Conservation (phyloP, 2,329 filamentous ascomycete species). For the Colletotrichum phormii region DNA sequence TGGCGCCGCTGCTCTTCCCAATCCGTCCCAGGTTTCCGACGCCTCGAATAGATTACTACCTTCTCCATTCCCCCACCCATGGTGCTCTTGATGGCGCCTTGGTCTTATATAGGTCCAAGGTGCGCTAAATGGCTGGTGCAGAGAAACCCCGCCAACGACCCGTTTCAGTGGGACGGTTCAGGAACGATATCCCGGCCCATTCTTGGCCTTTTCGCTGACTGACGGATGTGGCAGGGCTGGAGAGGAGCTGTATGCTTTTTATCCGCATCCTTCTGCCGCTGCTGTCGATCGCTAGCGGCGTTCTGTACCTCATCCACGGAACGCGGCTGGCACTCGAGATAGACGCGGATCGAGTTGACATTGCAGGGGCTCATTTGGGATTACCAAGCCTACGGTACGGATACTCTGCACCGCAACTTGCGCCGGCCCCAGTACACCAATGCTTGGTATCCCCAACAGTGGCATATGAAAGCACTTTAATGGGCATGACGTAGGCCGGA, state of each 20-base stretch:
- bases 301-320: not conserved
- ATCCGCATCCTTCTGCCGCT: not conserved
- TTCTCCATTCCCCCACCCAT: constrained; percentile 24
- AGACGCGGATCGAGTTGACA: not conserved
- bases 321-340: not conserved
- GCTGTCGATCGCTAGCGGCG: constrained; percentile 1
- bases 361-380: not conserved
- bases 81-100: constrained; percentile 7
- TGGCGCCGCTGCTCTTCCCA: not conserved
- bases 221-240: constrained; percentile 21
- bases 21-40: constrained; percentile 34
- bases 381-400: not conserved
- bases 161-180: constrained; percentile 35
- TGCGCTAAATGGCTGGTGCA: constrained; percentile 22
- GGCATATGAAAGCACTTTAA: not conserved
- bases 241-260: not conserved
- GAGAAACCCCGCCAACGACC: constrained; percentile 15
- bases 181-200: constrained; percentile 21
- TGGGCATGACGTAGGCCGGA: constrained; percentile 8
- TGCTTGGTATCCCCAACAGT: not conserved
- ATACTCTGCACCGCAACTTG: not conserved
- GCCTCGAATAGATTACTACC: constrained; percentile 35
- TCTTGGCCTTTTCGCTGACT: constrained; percentile 10
- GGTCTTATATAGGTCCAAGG: not conserved
- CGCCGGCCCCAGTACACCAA: not conserved